phyloP scores from a whole-genome alignment of 2,329 filamentous ascomycete genomes.

The Botrytis squamosa region DNA sequence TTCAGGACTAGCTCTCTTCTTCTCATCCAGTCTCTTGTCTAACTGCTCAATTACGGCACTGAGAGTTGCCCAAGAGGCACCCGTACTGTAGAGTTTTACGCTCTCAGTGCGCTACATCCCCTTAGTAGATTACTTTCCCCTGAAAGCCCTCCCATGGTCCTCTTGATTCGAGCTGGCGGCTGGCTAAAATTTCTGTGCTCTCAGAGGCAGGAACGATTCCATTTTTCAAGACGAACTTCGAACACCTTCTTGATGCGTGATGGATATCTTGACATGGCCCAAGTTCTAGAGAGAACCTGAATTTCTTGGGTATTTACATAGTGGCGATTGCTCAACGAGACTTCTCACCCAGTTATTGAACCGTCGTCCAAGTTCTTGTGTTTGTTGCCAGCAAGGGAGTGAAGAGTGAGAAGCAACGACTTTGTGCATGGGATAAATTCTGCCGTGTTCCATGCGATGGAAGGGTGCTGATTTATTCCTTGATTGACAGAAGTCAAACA shows the following conservation, averaged over 20 bases:
- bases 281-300: background rate
- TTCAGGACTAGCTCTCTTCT: background rate
- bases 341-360: background rate
- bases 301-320: background rate
- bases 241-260: background rate
- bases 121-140: background rate
- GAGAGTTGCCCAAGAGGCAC: background rate
- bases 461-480: background rate
- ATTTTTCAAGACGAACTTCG: background rate
- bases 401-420: background rate
- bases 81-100: background rate
- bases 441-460: background rate
- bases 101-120: background rate
- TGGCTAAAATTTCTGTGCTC: background rate
- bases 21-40: background rate
- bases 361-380: background rate
- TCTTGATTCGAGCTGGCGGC: background rate
- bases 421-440: background rate
- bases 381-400: background rate
- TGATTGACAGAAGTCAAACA: background rate
- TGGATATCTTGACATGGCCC: background rate
- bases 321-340: background rate
- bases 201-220: background rate
- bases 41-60: background rate
- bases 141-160: background rate